Percentiles rank a stretch among this genome's conserved stretches.
Conservation (phyloP, 2,329 filamentous ascomycete species). For the Aspergillus fumigatus region DNA sequence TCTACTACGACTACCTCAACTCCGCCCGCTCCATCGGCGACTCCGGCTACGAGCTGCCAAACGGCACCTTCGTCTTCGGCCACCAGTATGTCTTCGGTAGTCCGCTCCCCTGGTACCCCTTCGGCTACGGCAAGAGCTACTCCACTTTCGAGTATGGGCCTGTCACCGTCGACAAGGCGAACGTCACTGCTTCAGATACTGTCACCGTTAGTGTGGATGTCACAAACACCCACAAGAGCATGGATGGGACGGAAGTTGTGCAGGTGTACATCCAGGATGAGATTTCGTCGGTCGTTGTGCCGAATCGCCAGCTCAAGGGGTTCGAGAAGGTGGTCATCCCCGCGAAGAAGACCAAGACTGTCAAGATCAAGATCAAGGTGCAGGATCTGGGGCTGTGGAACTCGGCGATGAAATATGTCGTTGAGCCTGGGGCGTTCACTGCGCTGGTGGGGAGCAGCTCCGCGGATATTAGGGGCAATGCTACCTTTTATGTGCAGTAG, state of each 20-base stretch:
- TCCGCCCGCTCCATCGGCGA: constrained; percentile 54
- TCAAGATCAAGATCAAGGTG: constrained; percentile 49
- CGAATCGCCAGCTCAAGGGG: constrained; percentile 61
- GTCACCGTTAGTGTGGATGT: constrained; percentile 58
- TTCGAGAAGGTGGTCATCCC: constrained; percentile 62
- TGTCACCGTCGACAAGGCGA: constrained; percentile 34
- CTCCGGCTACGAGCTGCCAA: constrained; percentile 50
- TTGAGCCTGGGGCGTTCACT: constrained; percentile 66
- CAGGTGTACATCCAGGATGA: constrained; percentile 64
- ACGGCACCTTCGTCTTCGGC: constrained; percentile 61
- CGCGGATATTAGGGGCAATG: constrained; percentile 30
- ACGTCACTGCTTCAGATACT: constrained; percentile 49
- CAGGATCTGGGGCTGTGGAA: constrained; percentile 54
- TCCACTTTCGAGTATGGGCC: constrained; percentile 55
- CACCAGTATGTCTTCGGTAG: constrained; percentile 61
- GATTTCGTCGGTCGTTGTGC: constrained; percentile 58
- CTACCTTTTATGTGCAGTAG: constrained; percentile 27
- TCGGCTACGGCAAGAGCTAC: constrained; percentile 65
- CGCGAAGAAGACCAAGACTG: constrained; percentile 55
- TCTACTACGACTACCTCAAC: constrained; percentile 70
- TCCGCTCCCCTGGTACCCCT: constrained; percentile 59
- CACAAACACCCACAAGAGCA: constrained; percentile 51
- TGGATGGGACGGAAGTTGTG: constrained; percentile 62
- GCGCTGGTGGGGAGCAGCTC: constrained; percentile 55
- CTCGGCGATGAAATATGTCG: constrained; percentile 63